A percentile compares a stretch with the other conserved stretches of the same genome.
Conservation (phyloP, 257 asterid species). For the Gentiana macrophylla region DNA sequence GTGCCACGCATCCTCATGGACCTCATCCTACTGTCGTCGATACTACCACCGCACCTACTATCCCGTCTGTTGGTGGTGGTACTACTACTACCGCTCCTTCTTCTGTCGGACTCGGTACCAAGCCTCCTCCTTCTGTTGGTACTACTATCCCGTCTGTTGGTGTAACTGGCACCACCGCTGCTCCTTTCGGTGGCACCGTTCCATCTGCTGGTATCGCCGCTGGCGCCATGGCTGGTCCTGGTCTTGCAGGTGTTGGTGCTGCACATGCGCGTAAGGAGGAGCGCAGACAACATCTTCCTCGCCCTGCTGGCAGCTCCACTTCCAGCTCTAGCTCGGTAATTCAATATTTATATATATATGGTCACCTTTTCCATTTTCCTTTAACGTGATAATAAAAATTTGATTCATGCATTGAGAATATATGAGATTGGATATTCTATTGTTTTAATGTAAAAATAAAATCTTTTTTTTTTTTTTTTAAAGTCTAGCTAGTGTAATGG, state of each 20-base stretch:
- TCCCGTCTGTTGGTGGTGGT: not conserved
- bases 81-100: too few relatives aligned
- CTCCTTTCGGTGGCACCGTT: not conserved
- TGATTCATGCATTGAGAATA: too few relatives aligned
- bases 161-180: not conserved
- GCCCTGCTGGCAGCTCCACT: conserved; percentile 51
- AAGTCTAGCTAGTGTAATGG: too few relatives aligned
- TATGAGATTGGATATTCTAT: too few relatives aligned
- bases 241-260: not conserved
- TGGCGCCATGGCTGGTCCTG: not conserved
- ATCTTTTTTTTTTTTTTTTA: too few relatives aligned
- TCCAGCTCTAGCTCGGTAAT: conserved; percentile 63
- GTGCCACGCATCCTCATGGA: conserved; percentile 1
- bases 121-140: too few relatives aligned
- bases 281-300: conserved; percentile 24
- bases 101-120: too few relatives aligned
- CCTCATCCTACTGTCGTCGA: not conserved
- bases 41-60: not conserved
- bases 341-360: too few relatives aligned
- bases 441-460: too few relatives aligned
- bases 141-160: too few relatives aligned
- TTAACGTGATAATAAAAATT: too few relatives aligned
- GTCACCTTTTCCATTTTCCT: too few relatives aligned
- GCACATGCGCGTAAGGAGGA: conserved; percentile 1
- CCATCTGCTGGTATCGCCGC: not conserved